These are phyloP conservation scores for Cryptococcus floricola DNA, from an alignment of 1,284 basidiomycete species.

Conservation along the genomic window DNA sequence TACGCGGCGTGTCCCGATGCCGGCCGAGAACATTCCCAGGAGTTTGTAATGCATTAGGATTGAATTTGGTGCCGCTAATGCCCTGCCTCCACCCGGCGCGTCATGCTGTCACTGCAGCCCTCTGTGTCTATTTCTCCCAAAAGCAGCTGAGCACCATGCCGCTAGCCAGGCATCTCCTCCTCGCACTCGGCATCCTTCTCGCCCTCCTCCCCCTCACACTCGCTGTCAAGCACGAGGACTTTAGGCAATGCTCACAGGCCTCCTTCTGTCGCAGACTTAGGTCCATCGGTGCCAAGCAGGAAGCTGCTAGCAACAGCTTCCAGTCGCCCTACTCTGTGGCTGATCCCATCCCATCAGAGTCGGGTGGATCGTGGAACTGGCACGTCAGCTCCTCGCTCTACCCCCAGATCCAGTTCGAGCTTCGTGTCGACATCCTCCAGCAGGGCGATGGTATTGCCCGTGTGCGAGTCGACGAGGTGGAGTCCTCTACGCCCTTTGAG, in stretches of 20 bases:
- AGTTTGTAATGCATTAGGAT: background rate
- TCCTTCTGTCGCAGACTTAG: conserved; percentile 87
- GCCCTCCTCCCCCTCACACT: conserved; percentile 8
- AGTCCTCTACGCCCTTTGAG: conserved; percentile 60
- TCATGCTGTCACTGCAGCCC: too few species aligned
- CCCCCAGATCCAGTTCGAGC: conserved; percentile 71
- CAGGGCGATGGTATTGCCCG: conserved; percentile 70
- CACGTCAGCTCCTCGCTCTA: conserved; percentile 72
- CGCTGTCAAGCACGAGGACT: conserved; percentile 61
- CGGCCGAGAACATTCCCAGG: background rate
- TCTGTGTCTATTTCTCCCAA: background rate
- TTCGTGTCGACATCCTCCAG: conserved; percentile 74
- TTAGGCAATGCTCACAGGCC: conserved; percentile 84
- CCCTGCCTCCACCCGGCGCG: background rate
- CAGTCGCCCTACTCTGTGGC: conserved; percentile 78
- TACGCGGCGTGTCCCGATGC: conserved; percentile 4
- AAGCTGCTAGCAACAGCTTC: conserved; percentile 59
- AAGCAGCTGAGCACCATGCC: background rate
- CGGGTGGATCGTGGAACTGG: conserved; percentile 54
- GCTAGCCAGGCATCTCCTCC: background rate
- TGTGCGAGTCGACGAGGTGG: conserved; percentile 78
- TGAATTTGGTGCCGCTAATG: background rate
- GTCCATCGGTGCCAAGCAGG: conserved; percentile 67
- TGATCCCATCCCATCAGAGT: conserved; percentile 50
- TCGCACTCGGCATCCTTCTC: background rate